These are phyloP conservation scores for Citrus maxima DNA, from an alignment of 345 rosid genomes.

Conservation along the genomic window DNA sequence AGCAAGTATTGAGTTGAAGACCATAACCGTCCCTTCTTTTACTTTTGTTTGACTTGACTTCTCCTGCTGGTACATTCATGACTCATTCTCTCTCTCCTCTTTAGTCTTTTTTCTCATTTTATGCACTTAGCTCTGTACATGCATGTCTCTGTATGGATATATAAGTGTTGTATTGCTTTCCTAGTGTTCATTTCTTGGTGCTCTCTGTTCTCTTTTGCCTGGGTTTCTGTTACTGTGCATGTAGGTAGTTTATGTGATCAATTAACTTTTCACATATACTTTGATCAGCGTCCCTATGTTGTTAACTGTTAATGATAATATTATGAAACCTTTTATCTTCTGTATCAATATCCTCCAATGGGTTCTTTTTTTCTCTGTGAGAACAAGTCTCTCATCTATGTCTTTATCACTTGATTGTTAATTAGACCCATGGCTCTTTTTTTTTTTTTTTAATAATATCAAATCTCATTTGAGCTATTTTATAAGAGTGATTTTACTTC, in stretches of 20 bases:
- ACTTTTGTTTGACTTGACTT: slow-evolving; percentile 27
- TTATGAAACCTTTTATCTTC: background rate
- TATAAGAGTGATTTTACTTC: background rate
- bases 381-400: background rate
- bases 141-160: background rate
- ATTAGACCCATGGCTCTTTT: no score
- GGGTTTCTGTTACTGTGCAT: background rate
- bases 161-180: background rate
- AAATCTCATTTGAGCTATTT: background rate
- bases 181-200: background rate
- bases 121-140: background rate
- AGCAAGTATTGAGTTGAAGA: background rate
- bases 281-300: background rate
- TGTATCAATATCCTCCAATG: background rate
- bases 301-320: background rate
- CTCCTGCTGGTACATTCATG: slow-evolving; percentile 17
- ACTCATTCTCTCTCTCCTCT: background rate
- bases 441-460: background rate
- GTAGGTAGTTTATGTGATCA: background rate
- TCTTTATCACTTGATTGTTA: no score
- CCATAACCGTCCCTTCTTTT: slow-evolving; percentile 28
- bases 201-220: background rate
- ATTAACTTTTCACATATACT: background rate
- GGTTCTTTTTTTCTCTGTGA: background rate
- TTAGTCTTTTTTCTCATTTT: background rate